A percentile compares a stretch with the other conserved stretches of the same genome.
Conservation (phyloP, 345 rosid species). For the Nasturtium officinale region DNA sequence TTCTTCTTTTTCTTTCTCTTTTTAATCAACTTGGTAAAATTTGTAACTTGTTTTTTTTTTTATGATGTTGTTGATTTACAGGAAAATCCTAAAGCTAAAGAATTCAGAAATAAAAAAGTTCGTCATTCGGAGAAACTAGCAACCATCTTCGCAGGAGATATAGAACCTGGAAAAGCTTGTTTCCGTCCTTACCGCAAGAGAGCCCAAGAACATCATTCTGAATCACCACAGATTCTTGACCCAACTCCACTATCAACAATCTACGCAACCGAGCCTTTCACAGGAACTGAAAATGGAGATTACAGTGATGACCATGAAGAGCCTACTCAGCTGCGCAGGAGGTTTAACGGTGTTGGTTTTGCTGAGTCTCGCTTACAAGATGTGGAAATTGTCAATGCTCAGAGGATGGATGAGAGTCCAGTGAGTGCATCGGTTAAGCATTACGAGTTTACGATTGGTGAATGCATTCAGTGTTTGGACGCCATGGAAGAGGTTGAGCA, state of each 20-base stretch:
- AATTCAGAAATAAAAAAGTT: conserved; percentile 42
- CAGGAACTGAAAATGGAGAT: conserved; percentile 30
- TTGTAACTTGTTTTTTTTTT: background rate
- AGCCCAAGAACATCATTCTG: conserved; percentile 17
- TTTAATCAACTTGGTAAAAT: background rate
- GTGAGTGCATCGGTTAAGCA: conserved; percentile 26
- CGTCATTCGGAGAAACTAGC: conserved; percentile 47
- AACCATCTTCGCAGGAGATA: conserved; percentile 43
- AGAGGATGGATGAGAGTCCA: conserved; percentile 35
- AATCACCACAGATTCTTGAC: conserved; percentile 38
- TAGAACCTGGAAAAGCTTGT: conserved; percentile 41
- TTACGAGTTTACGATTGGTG: conserved; percentile 46
- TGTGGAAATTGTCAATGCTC: conserved; percentile 35
- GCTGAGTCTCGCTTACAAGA: conserved; percentile 43
- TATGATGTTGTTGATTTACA: conserved; percentile 19
- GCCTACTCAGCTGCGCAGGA: conserved; percentile 20
- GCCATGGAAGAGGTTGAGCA: conserved; percentile 53
- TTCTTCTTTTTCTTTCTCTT: too few species aligned
- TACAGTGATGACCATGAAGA: conserved; percentile 22
- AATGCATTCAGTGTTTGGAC: conserved; percentile 58
- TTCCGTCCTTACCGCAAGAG: conserved; percentile 40
- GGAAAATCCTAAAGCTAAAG: conserved; percentile 48
- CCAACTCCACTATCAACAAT: conserved; percentile 43
- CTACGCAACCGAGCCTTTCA: conserved; percentile 43
- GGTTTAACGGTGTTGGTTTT: conserved; percentile 30